Base-by-base conservation (phyloP, 768 basidiomycete genomes). In the Pisolithus tinctorius region DNA sequence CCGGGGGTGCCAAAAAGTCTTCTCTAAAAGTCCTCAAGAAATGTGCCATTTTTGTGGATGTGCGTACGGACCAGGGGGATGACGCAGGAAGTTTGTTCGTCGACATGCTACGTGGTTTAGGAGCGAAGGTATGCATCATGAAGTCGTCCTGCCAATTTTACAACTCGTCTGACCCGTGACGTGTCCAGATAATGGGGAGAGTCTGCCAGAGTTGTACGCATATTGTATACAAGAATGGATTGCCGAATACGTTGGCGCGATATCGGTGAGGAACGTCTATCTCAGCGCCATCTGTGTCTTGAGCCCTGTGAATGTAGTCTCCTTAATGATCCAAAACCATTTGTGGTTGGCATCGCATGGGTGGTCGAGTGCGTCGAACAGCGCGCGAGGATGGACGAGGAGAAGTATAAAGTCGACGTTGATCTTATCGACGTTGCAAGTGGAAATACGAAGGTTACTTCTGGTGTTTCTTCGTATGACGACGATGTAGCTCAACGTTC, bases 341-440 rank as follows among this genome's bases (percentile, higher is more conserved):
- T 71, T 25, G 82, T 91, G 14, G 86, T 95, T 14, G 87, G 89
- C 7, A 88, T 93, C 57, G 85, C 81, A 16, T 93, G 92, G 92
- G 86, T 94, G 4, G 87, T 93, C 2, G 83, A 89, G 60, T 94
- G 90, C 57, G 85, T 78, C 2, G 90, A 93, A 59, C 79, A 82
- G 55, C 74, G 77, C 42, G 65, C 65, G 37, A 77, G 68, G 42
- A 79, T 86, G 3, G 87, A 84, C 23, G 91, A 91, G 62, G 65
- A 71, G 4, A 75, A 70, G 41, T 88, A 82, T 61, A 67, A 82
- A 30, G 75, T 92, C 47, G 81, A 88, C 59, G 68, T 90, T 3
- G 82, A 80, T 17, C 4, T 58, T 31, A 69, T 71, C 47, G 82
- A 84, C 49, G 72, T 86, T 23, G 79, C 79, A 4, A 82, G 83